Evolutionary conservation across 305 asterid genomes (phyloP).

Genomic region (Nicotiana rustica): DNA sequence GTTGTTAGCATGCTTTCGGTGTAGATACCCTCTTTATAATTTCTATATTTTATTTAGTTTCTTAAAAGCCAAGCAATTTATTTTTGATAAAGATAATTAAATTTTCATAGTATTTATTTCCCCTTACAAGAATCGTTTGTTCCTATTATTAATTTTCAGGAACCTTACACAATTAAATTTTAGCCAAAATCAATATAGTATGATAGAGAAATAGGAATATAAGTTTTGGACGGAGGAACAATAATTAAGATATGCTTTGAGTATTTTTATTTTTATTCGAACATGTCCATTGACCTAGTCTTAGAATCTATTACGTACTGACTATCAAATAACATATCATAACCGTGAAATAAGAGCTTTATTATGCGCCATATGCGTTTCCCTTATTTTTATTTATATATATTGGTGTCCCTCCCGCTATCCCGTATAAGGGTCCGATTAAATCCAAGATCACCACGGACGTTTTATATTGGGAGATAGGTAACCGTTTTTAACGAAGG

Average conservation of each 20-base stretch:
- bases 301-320: background rate
- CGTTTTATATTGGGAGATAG: too few relatives aligned
- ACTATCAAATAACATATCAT: background rate
- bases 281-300: conserved; percentile 9
- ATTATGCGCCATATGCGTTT: background rate
- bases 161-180: background rate
- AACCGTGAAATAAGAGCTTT: background rate
- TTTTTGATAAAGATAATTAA: background rate
- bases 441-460: too few relatives aligned
- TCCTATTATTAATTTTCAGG: background rate
- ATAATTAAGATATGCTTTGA: background rate
- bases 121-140: background rate
- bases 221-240: conserved; percentile 25
- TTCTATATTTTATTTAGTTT: background rate
- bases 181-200: background rate
- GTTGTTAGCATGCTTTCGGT: background rate
- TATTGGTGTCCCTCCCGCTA: background rate
- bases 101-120: background rate
- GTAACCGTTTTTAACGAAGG: too few relatives aligned
- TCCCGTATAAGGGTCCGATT: too few relatives aligned
- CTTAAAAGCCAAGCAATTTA: background rate
- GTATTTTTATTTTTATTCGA: background rate
- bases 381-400: background rate
- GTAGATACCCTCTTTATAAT: background rate
- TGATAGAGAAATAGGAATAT: conserved; percentile 1